Evolutionary conservation across 306 rosid species (phyloP).

Genomic region (Elaeagnus macrophylla): DNA sequence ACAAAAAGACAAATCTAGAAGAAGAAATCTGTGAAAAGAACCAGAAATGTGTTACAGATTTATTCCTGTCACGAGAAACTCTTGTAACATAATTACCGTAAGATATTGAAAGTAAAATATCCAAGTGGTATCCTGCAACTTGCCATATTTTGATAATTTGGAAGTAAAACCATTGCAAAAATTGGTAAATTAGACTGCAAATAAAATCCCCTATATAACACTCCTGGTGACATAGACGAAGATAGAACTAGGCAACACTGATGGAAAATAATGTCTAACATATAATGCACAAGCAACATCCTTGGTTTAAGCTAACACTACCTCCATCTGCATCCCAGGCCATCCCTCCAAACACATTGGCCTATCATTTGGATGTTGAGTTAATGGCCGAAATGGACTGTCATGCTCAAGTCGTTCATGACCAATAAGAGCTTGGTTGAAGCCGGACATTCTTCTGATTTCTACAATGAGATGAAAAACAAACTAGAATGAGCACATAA

Average conservation of each 20-base stretch:
- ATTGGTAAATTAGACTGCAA: background rate
- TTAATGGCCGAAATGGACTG: constrained; percentile 55
- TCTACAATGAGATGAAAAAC: constrained; percentile 32
- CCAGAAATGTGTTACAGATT: background rate
- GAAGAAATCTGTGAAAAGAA: background rate
- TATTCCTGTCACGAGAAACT: too few relatives aligned
- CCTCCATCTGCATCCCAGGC: constrained; percentile 63
- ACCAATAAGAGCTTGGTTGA: constrained; percentile 49
- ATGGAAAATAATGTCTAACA: background rate
- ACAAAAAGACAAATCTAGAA: background rate
- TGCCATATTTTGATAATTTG: background rate
- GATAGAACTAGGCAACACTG: constrained; percentile 2
- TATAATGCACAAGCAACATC: background rate
- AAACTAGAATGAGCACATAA: too few relatives aligned
- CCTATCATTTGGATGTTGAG: constrained; percentile 45
- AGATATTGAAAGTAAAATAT: too few relatives aligned
- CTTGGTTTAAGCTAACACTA: constrained; percentile 12
- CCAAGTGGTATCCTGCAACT: too few relatives aligned
- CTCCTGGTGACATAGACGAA: background rate
- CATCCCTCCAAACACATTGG: constrained; percentile 74
- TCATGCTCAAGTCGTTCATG: constrained; percentile 64
- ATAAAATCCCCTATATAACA: background rate
- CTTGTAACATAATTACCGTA: too few relatives aligned
- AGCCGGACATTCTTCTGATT: constrained; percentile 55
- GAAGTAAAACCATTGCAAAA: background rate